Evolutionary conservation across 1,284 basidiomycete species (phyloP).

Genomic region (Crepidotus sp.): DNA sequence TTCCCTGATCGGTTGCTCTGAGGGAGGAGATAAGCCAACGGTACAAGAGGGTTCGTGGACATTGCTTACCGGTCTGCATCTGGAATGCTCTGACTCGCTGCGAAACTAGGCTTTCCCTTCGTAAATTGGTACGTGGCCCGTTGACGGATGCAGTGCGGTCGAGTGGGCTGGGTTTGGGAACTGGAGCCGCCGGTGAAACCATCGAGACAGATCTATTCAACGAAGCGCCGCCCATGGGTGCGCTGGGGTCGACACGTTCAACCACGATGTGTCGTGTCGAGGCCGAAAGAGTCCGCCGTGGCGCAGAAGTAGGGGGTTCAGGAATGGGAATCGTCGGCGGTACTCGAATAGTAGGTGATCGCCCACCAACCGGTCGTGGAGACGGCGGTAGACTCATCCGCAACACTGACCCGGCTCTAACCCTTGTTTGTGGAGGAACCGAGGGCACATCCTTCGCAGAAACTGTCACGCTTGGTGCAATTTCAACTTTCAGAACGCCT

Average conservation of each 20-base stretch:
- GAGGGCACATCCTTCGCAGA: not conserved
- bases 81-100: constrained; percentile 37
- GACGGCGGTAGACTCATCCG: constrained; percentile 16
- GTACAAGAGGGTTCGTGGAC: constrained; percentile 5
- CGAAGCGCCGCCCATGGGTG: not conserved
- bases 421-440: not conserved
- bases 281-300: constrained; percentile 2
- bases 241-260: constrained; percentile 2
- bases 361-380: constrained; percentile 15
- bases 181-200: constrained; percentile 1
- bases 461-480: too few relatives aligned
- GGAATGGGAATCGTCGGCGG: constrained; percentile 6
- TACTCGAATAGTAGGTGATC: constrained; percentile 3
- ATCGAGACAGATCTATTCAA: constrained; percentile 12
- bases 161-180: constrained; percentile 5
- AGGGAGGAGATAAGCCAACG: not conserved
- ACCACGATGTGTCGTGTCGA: constrained; percentile 1
- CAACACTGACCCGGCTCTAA: constrained; percentile 13
- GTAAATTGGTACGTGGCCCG: constrained; percentile 16
- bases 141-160: constrained; percentile 19
- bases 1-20: constrained; percentile 10
- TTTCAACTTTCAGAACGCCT: too few relatives aligned
- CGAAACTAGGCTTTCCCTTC: constrained; percentile 41
- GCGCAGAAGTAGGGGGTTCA: not conserved
- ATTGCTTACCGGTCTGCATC: constrained; percentile 18